phyloP scores from a whole-genome alignment of 2,329 filamentous ascomycete genomes.

The Sporothrix globosa region DNA sequence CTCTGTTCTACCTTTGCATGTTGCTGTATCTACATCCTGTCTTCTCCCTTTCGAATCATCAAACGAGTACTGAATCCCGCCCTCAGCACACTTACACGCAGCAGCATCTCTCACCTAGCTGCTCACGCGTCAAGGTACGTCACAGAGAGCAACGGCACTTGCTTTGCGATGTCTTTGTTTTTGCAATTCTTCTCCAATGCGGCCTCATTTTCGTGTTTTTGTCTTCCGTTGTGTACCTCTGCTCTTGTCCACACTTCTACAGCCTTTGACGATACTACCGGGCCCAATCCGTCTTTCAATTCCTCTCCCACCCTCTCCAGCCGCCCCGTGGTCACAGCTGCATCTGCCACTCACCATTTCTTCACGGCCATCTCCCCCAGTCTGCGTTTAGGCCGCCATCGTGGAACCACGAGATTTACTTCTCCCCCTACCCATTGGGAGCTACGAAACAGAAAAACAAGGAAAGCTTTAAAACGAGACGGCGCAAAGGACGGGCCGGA shows the following conservation, averaged over 20 bases:
- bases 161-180: constrained; percentile 3
- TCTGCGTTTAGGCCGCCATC: constrained; percentile 16
- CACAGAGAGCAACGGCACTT: constrained; percentile 5
- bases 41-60: not conserved
- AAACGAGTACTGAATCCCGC: constrained; percentile 10
- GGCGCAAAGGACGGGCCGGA: constrained; percentile 16
- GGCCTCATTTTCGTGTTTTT: not conserved
- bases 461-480: not conserved
- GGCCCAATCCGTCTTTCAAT: not conserved
- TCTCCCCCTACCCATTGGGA: not conserved
- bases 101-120: not conserved
- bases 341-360: constrained; percentile 23
- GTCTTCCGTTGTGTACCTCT: not conserved
- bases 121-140: constrained; percentile 13
- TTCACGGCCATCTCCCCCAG: not conserved
- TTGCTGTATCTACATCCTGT: constrained; percentile 11
- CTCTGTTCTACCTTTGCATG: constrained; percentile 19
- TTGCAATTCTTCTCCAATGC: constrained; percentile 4
- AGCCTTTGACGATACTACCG: not conserved
- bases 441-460: not conserved
- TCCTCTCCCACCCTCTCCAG: not conserved
- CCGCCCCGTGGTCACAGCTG: constrained; percentile 2
- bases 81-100: constrained; percentile 7
- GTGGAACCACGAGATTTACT: not conserved
- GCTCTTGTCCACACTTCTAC: not conserved